These are phyloP conservation scores for Ceratobasidium sp. DNA, from an alignment of 1,284 basidiomycete species.

Conservation along the genomic window DNA sequence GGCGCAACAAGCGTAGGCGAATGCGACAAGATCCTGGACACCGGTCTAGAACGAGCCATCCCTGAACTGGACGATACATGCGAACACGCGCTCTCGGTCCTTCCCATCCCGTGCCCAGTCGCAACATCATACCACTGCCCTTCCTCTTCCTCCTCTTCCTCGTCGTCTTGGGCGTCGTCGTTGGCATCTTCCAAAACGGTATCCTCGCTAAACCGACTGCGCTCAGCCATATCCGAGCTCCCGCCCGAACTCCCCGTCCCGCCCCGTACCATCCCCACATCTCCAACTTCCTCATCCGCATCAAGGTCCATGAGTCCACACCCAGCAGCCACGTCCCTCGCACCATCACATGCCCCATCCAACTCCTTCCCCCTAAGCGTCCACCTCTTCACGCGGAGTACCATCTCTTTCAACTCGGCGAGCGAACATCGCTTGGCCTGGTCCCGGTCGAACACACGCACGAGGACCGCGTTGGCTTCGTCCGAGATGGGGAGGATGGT, in stretches of 20 bases:
- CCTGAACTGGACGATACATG: conserved; percentile 14
- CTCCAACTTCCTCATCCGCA: not conserved
- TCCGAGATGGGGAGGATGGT: conserved; percentile 46
- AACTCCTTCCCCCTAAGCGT: conserved; percentile 72
- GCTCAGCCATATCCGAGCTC: conserved; percentile 24
- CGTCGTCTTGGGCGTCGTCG: conserved; percentile 1
- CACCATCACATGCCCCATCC: conserved; percentile 54
- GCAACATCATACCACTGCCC: conserved; percentile 12
- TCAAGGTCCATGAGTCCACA: conserved; percentile 29
- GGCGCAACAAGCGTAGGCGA: conserved; percentile 12
- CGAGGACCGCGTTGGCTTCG: conserved; percentile 46
- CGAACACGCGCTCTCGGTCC: conserved; percentile 28
- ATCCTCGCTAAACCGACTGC: conserved; percentile 44
- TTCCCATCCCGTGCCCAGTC: not conserved
- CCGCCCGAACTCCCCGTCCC: conserved; percentile 24
- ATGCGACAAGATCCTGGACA: conserved; percentile 35
- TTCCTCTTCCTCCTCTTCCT: conserved; percentile 21
- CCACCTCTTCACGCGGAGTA: conserved; percentile 74
- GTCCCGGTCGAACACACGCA: conserved; percentile 56
- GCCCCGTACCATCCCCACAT: not conserved
- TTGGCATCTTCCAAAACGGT: conserved; percentile 11
- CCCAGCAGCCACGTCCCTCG: conserved; percentile 43
- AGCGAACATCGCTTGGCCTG: conserved; percentile 72
- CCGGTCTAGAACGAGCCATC: conserved; percentile 31
- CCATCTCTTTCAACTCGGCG: conserved; percentile 69